A percentile compares a stretch with the other conserved stretches of the same genome.
phyloP scores from a whole-genome alignment of 345 rosid genomes.

The Ceriops tagal region DNA sequence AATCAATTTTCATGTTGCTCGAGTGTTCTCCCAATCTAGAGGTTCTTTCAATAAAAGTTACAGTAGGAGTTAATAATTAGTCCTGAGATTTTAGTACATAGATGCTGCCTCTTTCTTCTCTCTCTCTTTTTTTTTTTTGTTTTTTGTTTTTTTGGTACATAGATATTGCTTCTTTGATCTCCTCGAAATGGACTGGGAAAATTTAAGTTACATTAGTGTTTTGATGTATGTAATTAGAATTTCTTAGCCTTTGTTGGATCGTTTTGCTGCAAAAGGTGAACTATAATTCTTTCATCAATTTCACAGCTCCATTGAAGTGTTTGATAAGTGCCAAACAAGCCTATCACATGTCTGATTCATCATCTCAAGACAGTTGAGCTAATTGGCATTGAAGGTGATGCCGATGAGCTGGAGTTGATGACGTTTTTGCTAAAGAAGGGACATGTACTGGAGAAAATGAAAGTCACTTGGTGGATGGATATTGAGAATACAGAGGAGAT shows the following conservation, averaged over 20 bases:
- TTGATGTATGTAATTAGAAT: too few species aligned
- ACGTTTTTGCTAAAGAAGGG: constrained; percentile 4
- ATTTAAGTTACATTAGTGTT: too few species aligned
- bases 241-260: too few species aligned
- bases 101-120: too few species aligned
- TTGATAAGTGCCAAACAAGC: background rate
- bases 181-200: too few species aligned
- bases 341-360: background rate
- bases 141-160: too few species aligned
- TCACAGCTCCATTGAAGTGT: background rate
- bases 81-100: too few species aligned
- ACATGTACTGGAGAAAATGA: background rate
- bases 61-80: background rate
- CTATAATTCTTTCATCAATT: too few species aligned
- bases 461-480: background rate
- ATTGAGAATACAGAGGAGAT: background rate
- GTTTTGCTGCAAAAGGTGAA: too few species aligned
- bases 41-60: background rate
- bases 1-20: background rate
- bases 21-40: background rate
- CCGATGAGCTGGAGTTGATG: background rate
- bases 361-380: background rate
- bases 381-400: background rate
- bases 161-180: too few species aligned
- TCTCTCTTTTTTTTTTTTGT: too few species aligned